phyloP scores from a whole-genome alignment of 1,284 basidiomycete genomes.

The Marasmius fiardii region DNA sequence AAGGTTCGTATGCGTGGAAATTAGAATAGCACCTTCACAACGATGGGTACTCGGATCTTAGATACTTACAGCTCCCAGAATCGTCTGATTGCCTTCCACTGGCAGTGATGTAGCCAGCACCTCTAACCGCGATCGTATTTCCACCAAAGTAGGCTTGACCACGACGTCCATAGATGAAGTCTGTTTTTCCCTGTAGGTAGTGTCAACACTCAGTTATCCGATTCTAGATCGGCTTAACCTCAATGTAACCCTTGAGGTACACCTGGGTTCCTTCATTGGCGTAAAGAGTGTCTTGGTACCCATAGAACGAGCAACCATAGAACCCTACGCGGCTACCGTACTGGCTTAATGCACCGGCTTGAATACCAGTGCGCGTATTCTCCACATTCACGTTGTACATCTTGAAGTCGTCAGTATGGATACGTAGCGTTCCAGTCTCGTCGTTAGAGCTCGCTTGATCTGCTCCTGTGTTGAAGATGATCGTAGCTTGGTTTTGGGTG shows the following conservation, averaged over 20 bases:
- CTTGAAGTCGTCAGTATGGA: constrained; percentile 48
- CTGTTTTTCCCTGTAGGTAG: constrained; percentile 54
- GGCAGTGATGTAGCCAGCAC: constrained; percentile 47
- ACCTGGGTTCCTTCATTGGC: constrained; percentile 24
- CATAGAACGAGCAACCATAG: constrained; percentile 14
- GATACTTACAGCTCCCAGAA: constrained; percentile 40
- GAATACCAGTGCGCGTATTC: constrained; percentile 40
- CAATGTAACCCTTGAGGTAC: constrained; percentile 67
- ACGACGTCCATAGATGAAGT: constrained; percentile 50
- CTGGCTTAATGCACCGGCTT: constrained; percentile 65
- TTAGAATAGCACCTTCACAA: too few relatives aligned
- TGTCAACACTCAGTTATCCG: too few relatives aligned
- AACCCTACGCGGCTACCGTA: constrained; percentile 77
- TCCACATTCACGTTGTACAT: constrained; percentile 50
- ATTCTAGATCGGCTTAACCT: too few relatives aligned
- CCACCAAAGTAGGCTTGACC: constrained; percentile 44
- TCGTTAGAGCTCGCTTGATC: not conserved
- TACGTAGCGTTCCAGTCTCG: constrained; percentile 41
- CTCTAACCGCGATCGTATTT: constrained; percentile 40
- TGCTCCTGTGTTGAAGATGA: not conserved
- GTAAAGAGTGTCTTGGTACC: not conserved
- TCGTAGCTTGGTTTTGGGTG: constrained; percentile 17
- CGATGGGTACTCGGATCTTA: not conserved
- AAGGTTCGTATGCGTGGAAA: too few relatives aligned
- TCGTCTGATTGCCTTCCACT: constrained; percentile 46